Conservation (phyloP, 1,284 basidiomycete species). For the Microbotryomycetes sp. region DNA sequence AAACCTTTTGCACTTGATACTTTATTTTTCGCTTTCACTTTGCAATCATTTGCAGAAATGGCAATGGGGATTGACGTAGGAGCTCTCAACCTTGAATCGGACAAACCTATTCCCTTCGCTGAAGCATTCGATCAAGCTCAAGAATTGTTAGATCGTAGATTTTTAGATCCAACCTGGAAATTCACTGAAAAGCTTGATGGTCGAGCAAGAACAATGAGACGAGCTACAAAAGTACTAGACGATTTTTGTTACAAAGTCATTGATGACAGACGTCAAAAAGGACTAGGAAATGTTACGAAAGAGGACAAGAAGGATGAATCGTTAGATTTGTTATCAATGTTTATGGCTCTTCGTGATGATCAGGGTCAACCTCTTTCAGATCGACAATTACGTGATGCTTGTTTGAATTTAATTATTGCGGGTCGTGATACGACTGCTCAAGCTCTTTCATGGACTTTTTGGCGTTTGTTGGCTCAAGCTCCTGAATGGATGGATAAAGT, state of each 20-base stretch:
- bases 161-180: constrained; percentile 9
- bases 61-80: not conserved
- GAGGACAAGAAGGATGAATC: not conserved
- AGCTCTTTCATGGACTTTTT: constrained; percentile 2
- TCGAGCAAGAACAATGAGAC: not conserved
- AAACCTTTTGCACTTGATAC: not conserved
- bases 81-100: not conserved
- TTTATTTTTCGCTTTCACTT: not conserved
- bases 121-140: not conserved
- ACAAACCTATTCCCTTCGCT: constrained; percentile 12
- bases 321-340: constrained; percentile 2
- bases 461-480: not conserved
- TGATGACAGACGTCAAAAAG: not conserved
- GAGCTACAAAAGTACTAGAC: not conserved
- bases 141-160: not conserved
- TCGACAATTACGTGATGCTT: constrained; percentile 8
- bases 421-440: constrained; percentile 7
- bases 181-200: not conserved
- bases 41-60: not conserved
- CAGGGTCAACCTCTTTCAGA: not conserved
- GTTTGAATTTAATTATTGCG: constrained; percentile 30
- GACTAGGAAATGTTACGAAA: not conserved
- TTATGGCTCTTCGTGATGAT: constrained; percentile 1
- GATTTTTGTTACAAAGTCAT: constrained; percentile 9
- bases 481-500: not conserved